A percentile compares a stretch with the other conserved stretches of the same genome.
Conservation (phyloP, 73 alveolate genomes). For the Breviolum minutum region DNA sequence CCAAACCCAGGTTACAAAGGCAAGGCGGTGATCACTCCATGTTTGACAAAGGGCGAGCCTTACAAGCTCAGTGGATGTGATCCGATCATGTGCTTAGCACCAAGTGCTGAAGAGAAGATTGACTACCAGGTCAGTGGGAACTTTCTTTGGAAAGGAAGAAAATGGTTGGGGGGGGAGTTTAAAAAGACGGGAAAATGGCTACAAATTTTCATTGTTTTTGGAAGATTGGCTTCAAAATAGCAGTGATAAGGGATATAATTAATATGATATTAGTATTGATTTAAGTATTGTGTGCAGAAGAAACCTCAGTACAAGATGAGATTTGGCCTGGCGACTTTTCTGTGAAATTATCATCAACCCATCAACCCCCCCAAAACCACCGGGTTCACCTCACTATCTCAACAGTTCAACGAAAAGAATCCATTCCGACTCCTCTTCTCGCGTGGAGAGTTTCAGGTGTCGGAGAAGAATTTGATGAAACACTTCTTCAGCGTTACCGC, state of each 20-base stretch:
- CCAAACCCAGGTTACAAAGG: slow-evolving; percentile 19
- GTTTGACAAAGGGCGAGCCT: slow-evolving; percentile 45
- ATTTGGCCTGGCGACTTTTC: too few relatives aligned
- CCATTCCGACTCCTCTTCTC: too few relatives aligned
- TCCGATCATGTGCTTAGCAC: slow-evolving; percentile 48
- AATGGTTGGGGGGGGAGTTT: neutral
- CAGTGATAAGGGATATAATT: too few relatives aligned
- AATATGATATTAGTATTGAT: too few relatives aligned
- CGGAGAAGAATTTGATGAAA: slow-evolving; percentile 25
- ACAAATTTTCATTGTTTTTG: too few relatives aligned
- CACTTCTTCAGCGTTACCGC: slow-evolving; percentile 57
- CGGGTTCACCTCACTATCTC: too few relatives aligned
- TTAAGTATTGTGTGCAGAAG: too few relatives aligned
- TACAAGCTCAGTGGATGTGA: slow-evolving; percentile 60
- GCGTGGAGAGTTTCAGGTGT: neutral
- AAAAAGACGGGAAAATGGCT: neutral
- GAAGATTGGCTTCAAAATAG: too few relatives aligned
- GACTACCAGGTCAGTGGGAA: slow-evolving; percentile 29
- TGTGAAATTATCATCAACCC: too few relatives aligned
- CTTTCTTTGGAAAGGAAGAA: neutral
- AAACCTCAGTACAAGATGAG: too few relatives aligned
- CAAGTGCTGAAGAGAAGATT: slow-evolving; percentile 3
- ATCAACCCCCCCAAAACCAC: too few relatives aligned
- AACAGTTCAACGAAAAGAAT: too few relatives aligned
- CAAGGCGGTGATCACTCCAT: slow-evolving; percentile 32